phyloP scores from a whole-genome alignment of 2,329 filamentous ascomycete genomes.

The Pseudophaeomoniella oleicola region DNA sequence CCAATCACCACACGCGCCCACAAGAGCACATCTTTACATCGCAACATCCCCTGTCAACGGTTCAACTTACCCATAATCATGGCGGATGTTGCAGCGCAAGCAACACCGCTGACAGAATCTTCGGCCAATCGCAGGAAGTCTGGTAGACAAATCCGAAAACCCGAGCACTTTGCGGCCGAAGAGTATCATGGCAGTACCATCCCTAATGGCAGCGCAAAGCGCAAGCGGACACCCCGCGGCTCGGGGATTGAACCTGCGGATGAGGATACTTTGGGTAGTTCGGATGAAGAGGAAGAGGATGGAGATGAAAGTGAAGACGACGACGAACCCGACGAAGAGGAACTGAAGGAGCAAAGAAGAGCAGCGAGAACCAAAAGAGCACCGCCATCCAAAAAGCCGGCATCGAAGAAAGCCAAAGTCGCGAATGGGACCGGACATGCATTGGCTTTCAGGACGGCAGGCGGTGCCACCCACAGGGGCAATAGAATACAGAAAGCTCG shows the following conservation, averaged over 20 bases:
- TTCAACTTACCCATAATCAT: not conserved
- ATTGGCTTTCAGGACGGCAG: slow-evolving; percentile 40
- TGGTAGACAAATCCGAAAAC: slow-evolving; percentile 26
- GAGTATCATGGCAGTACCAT: slow-evolving; percentile 14
- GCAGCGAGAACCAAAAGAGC: slow-evolving; percentile 18
- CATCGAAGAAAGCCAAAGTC: slow-evolving; percentile 41
- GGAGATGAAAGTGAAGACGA: slow-evolving; percentile 13
- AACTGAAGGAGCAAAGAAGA: slow-evolving; percentile 27
- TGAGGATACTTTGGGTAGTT: slow-evolving; percentile 14
- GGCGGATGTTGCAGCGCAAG: not conserved
- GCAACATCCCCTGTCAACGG: too few species aligned
- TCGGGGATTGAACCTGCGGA: slow-evolving; percentile 18
- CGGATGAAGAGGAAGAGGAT: slow-evolving; percentile 12
- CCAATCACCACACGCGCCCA: too few species aligned
- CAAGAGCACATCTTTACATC: too few species aligned
- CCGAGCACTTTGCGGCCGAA: slow-evolving; percentile 25
- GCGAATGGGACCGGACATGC: slow-evolving; percentile 29
- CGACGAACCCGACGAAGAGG: slow-evolving; percentile 32
- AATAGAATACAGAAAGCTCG: slow-evolving; percentile 34
- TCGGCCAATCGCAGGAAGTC: slow-evolving; percentile 25
- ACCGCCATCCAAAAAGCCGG: slow-evolving; percentile 25
- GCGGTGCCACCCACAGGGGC: slow-evolving; percentile 26
- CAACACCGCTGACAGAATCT: slow-evolving; percentile 5
- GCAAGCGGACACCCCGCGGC: slow-evolving; percentile 27
- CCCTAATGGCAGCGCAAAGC: slow-evolving; percentile 25